Base-by-base conservation (phyloP, 2,329 filamentous ascomycete species). In the Trichoderma koningii region DNA sequence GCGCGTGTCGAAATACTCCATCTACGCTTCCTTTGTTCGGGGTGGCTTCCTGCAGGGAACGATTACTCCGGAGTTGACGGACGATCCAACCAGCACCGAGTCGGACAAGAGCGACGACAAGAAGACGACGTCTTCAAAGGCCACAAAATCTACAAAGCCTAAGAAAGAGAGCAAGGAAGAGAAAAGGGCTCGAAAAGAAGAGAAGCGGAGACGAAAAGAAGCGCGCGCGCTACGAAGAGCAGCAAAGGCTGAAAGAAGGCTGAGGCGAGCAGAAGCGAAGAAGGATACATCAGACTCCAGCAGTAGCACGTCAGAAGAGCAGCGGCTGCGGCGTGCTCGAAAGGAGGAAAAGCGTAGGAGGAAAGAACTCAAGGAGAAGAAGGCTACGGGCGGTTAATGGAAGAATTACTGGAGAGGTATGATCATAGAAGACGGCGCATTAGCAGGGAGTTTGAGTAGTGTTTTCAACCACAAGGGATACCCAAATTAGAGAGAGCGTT, bases 21-120 rank as follows among this genome's bases (percentile, higher is more conserved):
- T 98, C 7, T 97, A 97, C 74, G 85, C 88, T 9, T 89, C 87
- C 57, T 98, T 99, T 74, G 92, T 98, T 26, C 87, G 85, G 68
- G 95, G 95, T 9, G 90, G 93, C 63, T 81, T 87, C 23, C 81
- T 98, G 64, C 81, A 86, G 47, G 93, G 93, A 3, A 96, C 92
- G 3, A 76, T 92, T 41, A 71, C 72, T 15, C 69, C 70, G 14
- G 59, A 72, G 10, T 55, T 70, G 63, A 69, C 72, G 71, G 71
- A 71, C 34, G 71, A 68, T 7, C 66, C 70, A 9, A 72, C 72
- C 0, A 72, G 71, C 15, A 69, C 71, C 7, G 71, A 56, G 6
- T 65, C 66, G 5, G 65, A 73, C 17, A 68, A 71, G 12, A 69
- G 66, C 4, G 69, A 69, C 41, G 71, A 81, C 14, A 75, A 75